Conservation (phyloP, 345 rosid genomes). For the Aurinia saxatilis region DNA sequence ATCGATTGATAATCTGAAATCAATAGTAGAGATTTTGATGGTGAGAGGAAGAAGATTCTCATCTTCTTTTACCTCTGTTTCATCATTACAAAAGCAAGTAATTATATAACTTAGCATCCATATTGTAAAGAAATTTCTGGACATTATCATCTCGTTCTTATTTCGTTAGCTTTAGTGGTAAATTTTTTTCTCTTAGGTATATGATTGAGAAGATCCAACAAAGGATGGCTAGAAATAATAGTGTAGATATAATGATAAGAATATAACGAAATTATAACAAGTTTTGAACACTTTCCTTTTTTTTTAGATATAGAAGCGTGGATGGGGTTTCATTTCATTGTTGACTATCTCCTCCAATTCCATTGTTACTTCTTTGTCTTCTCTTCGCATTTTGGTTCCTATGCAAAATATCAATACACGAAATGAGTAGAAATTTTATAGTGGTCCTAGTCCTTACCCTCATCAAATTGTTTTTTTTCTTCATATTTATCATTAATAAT, state of each 20-base stretch:
- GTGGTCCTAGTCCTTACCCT: constrained; percentile 34
- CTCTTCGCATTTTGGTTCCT: constrained; percentile 23
- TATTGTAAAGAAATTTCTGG: constrained; percentile 1
- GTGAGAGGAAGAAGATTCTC: constrained; percentile 4
- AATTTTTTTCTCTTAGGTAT: not conserved
- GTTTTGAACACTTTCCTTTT: constrained; percentile 32
- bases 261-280: constrained; percentile 22
- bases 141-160: not conserved
- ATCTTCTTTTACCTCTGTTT: not conserved
- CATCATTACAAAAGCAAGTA: too few species aligned
- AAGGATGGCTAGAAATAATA: constrained; percentile 11
- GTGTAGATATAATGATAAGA: constrained; percentile 17
- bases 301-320: constrained; percentile 11
- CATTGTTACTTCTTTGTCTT: constrained; percentile 23
- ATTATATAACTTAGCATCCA: too few species aligned
- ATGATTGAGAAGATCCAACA: not conserved
- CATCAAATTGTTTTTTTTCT: constrained; percentile 21
- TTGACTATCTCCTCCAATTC: constrained; percentile 39
- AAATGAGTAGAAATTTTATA: constrained; percentile 25
- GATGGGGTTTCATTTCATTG: constrained; percentile 31
- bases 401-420: constrained; percentile 23
- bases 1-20: constrained; percentile 29
- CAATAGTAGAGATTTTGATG: constrained; percentile 5
- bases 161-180: not conserved
- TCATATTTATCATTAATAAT: constrained; percentile 19